Percentiles rank a stretch among this genome's conserved stretches.
Conservation (phyloP, 768 basidiomycete genomes). For the Pleurotus giganteus region DNA sequence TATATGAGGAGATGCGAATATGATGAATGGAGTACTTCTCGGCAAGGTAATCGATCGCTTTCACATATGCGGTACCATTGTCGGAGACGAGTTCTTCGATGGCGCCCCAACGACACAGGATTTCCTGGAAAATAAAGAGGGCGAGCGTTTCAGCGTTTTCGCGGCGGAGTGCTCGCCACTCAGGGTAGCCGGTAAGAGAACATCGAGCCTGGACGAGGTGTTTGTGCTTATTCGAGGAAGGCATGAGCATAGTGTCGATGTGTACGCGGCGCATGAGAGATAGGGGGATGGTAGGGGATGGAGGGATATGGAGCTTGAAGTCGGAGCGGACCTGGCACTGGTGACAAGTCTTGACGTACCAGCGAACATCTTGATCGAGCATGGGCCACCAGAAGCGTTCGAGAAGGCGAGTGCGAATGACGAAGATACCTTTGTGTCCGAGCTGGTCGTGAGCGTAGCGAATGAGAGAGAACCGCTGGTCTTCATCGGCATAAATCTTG, state of each 20-base stretch:
- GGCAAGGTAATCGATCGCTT: constrained; percentile 15
- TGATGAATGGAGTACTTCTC: constrained; percentile 18
- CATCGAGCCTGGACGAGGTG: constrained; percentile 25
- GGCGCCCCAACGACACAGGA: constrained; percentile 27
- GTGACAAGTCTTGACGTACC: constrained; percentile 31
- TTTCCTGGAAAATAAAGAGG: constrained; percentile 25
- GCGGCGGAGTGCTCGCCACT: constrained; percentile 17
- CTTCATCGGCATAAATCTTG: constrained; percentile 12
- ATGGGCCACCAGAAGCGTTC: constrained; percentile 20
- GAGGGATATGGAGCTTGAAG: constrained; percentile 23
- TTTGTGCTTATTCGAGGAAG: constrained; percentile 17
- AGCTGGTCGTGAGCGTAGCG: constrained; percentile 23
- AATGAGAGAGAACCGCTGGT: constrained; percentile 15
- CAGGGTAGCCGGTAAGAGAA: constrained; percentile 19
- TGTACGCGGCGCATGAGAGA: constrained; percentile 25
- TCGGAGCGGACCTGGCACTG: constrained; percentile 25
- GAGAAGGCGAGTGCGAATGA: constrained; percentile 14
- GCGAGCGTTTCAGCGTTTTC: constrained; percentile 21
- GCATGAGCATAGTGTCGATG: constrained; percentile 27
- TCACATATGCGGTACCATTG: constrained; percentile 30
- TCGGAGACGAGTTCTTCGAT: constrained; percentile 36
- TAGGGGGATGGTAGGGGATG: too few species aligned
- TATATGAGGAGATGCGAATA: constrained; percentile 33
- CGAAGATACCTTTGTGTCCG: constrained; percentile 27
- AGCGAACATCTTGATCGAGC: constrained; percentile 23